phyloP scores from a whole-genome alignment of 2,329 filamentous ascomycete genomes.

The Ophiostoma montium region DNA sequence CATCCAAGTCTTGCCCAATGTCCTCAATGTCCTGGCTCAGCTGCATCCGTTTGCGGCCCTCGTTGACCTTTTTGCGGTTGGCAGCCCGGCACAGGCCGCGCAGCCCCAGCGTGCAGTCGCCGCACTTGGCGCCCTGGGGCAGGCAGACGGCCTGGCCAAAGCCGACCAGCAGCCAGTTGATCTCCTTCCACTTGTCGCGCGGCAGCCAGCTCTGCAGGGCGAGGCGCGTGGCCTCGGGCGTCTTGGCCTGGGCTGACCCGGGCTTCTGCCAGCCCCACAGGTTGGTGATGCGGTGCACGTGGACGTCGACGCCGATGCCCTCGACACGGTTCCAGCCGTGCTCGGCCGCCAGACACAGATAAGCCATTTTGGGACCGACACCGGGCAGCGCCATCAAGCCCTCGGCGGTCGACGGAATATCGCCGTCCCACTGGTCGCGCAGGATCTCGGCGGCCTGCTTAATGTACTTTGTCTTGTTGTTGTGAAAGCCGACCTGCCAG shows the following conservation, averaged over 20 bases:
- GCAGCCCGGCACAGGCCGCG: conserved; percentile 63
- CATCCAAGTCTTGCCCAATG: conserved; percentile 13
- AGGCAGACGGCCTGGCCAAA: conserved; percentile 78
- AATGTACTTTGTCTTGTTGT: conserved; percentile 74
- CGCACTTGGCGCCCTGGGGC: conserved; percentile 67
- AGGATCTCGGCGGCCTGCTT: conserved; percentile 62
- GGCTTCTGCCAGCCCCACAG: conserved; percentile 70
- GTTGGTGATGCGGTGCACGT: conserved; percentile 90
- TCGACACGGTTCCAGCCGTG: conserved; percentile 43
- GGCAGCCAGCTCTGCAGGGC: conserved; percentile 74
- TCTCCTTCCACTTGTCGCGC: conserved; percentile 74
- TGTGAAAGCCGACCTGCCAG: conserved; percentile 79
- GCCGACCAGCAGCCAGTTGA: conserved; percentile 80
- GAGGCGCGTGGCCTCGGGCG: conserved; percentile 66
- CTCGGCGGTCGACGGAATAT: conserved; percentile 67
- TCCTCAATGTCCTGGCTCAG: conserved; percentile 16
- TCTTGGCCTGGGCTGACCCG: conserved; percentile 36
- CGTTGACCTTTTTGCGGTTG: conserved; percentile 46
- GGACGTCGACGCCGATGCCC: conserved; percentile 87
- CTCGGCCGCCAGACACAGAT: conserved; percentile 66
- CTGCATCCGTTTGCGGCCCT: conserved; percentile 37
- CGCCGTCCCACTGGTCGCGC: conserved; percentile 52
- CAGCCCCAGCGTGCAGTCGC: conserved; percentile 68
- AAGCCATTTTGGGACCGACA: conserved; percentile 91
- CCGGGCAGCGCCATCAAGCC: conserved; percentile 68